A percentile compares a stretch with the other conserved stretches of the same genome.
phyloP scores from a whole-genome alignment of 106 monocot genomes.

The Dioscorea zingiberensis region DNA sequence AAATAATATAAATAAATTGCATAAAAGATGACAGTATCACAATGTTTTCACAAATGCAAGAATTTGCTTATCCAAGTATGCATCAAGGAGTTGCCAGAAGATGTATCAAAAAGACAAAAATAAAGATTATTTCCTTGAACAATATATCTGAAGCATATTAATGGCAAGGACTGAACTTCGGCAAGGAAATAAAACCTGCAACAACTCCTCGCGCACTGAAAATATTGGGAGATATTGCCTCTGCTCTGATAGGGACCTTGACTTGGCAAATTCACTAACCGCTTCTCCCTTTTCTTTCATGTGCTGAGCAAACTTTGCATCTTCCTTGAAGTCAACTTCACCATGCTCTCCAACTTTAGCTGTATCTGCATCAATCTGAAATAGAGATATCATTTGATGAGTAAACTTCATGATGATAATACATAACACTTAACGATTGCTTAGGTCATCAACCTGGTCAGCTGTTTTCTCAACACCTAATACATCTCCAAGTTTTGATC shows the following conservation, averaged over 20 bases:
- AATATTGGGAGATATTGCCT: constrained; percentile 89
- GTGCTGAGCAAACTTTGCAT: constrained; percentile 82
- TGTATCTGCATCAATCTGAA: constrained; percentile 91
- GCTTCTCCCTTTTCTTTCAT: constrained; percentile 82
- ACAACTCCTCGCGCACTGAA: constrained; percentile 78
- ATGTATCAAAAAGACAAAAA: too few species aligned
- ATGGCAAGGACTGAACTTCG: not conserved
- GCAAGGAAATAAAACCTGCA: constrained; percentile 46
- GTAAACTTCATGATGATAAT: not conserved
- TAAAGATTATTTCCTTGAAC: too few species aligned
- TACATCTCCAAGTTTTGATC: constrained; percentile 94
- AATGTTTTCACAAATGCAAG: too few species aligned
- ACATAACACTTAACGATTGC: too few species aligned
- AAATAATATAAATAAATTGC: too few species aligned
- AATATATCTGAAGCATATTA: not conserved
- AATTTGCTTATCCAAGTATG: too few species aligned
- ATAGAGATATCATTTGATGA: not conserved
- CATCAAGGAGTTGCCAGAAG: too few species aligned
- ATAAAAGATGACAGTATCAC: too few species aligned
- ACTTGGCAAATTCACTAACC: constrained; percentile 88
- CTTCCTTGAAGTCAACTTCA: constrained; percentile 82
- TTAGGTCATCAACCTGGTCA: constrained; percentile 57
- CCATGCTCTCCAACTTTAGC: constrained; percentile 80
- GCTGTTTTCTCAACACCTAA: constrained; percentile 90
- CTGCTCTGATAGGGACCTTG: constrained; percentile 75